Percentiles rank a stretch among this genome's conserved stretches.
phyloP scores from a whole-genome alignment of 306 rosid genomes.

The Vigna mungo region DNA sequence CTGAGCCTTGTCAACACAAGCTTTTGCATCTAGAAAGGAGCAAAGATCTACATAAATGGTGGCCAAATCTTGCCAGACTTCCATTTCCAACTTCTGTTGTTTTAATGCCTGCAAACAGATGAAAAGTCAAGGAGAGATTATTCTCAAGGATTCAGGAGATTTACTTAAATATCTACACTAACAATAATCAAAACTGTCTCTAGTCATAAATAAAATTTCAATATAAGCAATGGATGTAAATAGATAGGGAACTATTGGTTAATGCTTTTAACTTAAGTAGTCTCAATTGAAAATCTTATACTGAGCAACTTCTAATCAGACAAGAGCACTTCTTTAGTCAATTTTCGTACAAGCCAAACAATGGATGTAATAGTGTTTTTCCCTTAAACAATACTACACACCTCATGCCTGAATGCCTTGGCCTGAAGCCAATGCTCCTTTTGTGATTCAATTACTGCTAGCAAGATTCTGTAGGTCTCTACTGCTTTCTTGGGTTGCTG shows the following conservation, averaged over 20 bases:
- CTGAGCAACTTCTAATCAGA: conserved; percentile 4
- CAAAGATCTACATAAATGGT: conserved; percentile 65
- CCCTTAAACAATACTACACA: conserved; percentile 45
- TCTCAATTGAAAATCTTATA: conserved; percentile 7
- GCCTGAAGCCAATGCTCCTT: conserved; percentile 59
- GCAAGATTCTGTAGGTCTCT: conserved; percentile 87
- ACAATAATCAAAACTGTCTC: conserved; percentile 16
- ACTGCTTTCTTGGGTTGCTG: conserved; percentile 89
- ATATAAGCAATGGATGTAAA: background rate
- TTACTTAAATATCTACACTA: background rate
- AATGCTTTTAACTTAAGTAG: conserved; percentile 13
- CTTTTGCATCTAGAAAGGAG: conserved; percentile 77
- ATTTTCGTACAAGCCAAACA: background rate
- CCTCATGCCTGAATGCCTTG: conserved; percentile 59
- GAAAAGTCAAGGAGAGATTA: conserved; percentile 10
- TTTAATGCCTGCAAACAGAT: conserved; percentile 57
- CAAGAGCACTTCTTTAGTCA: conserved; percentile 2
- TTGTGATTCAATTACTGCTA: conserved; percentile 73
- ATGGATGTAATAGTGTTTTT: background rate
- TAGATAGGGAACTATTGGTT: conserved; percentile 6
- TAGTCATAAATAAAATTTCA: background rate
- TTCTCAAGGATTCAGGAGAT: conserved; percentile 9
- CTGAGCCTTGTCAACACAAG: conserved; percentile 73
- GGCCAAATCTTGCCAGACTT: conserved; percentile 86
- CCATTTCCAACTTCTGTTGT: conserved; percentile 66